phyloP scores from a whole-genome alignment of 352 stramenopile species.

The Pythium scleroteichum region DNA sequence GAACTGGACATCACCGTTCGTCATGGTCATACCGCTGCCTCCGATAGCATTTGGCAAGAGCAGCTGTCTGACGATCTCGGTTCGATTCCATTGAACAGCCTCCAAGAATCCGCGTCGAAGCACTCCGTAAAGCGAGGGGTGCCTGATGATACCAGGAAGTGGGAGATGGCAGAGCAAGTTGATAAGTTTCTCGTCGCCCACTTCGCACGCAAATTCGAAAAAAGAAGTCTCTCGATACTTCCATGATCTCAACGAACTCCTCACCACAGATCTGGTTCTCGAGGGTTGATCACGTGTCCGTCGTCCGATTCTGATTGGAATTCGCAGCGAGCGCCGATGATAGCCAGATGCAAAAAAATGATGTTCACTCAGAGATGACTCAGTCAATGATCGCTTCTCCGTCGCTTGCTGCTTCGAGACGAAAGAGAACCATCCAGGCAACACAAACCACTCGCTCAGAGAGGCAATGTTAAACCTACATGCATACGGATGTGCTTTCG shows the following conservation, averaged over 20 bases:
- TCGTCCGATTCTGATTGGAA: background rate
- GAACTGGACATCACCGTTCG: slow-evolving; percentile 18
- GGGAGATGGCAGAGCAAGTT: slow-evolving; percentile 17
- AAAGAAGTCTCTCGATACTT: slow-evolving; percentile 25
- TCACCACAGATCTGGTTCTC: slow-evolving; percentile 9
- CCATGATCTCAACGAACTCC: slow-evolving; percentile 27
- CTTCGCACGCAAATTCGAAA: slow-evolving; percentile 30
- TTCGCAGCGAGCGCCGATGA: slow-evolving; percentile 31
- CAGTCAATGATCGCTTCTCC: slow-evolving; percentile 38
- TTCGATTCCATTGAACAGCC: slow-evolving; percentile 57
- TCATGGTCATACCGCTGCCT: background rate
- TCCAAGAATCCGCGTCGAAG: slow-evolving; percentile 61
- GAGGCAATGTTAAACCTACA: slow-evolving; percentile 44
- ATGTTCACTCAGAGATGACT: slow-evolving; percentile 33
- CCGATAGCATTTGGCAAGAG: slow-evolving; percentile 11
- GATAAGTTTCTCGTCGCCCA: slow-evolving; percentile 25
- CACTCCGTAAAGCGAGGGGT: slow-evolving; percentile 33
- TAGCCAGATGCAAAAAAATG: slow-evolving; percentile 46
- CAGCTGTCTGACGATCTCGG: slow-evolving; percentile 49
- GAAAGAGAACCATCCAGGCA: slow-evolving; percentile 64
- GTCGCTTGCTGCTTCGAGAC: slow-evolving; percentile 19
- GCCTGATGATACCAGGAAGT: slow-evolving; percentile 13
- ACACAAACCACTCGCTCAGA: slow-evolving; percentile 50
- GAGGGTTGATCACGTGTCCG: slow-evolving; percentile 4
- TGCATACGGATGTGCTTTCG: slow-evolving; percentile 50